These are phyloP conservation scores for Fusarium pseudonygamai DNA, from an alignment of 2,329 filamentous ascomycete genomes.

Conservation along the genomic window DNA sequence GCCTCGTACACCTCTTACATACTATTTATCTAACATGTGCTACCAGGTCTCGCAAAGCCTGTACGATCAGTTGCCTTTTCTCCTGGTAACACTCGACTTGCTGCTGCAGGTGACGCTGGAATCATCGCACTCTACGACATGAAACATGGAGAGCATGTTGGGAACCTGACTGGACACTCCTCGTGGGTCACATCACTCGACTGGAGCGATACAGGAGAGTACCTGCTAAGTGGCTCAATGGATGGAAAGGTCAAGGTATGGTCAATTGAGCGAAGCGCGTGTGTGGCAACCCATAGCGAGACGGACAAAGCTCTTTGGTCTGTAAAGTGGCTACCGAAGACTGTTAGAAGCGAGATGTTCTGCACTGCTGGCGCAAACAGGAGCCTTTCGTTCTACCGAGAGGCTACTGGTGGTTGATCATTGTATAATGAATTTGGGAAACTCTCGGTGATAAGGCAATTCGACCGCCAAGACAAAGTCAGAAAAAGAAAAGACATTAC, in stretches of 20 bases:
- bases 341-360: constrained; percentile 74
- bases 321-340: constrained; percentile 84
- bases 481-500: background rate
- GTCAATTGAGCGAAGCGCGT: constrained; percentile 84
- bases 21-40: constrained; percentile 10
- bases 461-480: background rate
- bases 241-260: constrained; percentile 97
- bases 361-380: constrained; percentile 80
- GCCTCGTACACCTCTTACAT: background rate
- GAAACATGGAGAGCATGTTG: constrained; percentile 89
- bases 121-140: constrained; percentile 94
- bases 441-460: background rate
- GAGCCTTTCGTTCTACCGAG: constrained; percentile 83
- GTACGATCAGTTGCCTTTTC: constrained; percentile 89
- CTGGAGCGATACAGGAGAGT: constrained; percentile 94
- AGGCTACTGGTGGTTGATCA: constrained; percentile 64
- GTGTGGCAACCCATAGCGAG: constrained; percentile 94
- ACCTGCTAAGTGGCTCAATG: constrained; percentile 85
- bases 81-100: constrained; percentile 82
- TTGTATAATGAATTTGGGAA: background rate
- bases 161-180: constrained; percentile 79
- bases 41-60: constrained; percentile 80
- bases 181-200: constrained; percentile 92
- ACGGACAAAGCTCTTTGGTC: constrained; percentile 86
- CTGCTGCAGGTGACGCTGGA: constrained; percentile 87